Base-by-base conservation (phyloP, 495 filamentous ascomycete species). In the Penicillium turbatum region DNA sequence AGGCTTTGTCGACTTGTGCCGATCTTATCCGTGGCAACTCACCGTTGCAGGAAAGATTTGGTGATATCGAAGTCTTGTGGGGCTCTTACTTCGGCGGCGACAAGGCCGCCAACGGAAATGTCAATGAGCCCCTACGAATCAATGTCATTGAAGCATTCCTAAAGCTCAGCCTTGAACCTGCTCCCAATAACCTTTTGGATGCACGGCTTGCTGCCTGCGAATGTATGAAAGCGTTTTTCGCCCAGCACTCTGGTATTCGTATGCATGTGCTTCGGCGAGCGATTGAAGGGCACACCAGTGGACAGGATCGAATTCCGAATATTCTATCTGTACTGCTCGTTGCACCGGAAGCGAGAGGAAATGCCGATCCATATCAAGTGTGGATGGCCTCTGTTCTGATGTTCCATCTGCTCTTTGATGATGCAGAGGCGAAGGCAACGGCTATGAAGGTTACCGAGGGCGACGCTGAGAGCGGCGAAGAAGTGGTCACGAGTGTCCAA, bases 81-180 rank as follows among this genome's bases (percentile, higher is more conserved):
- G 71, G 72, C 12, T 58, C 66, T 34, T 53, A 55, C 12, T 37
- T 53, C 4, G 53, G 46, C 37, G 41, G 24, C 5, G 56, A 62
- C 12, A 56, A 67, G 49, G 63, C 72, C 64, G 59, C 57, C 47
- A 79, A 79, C 51, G 72, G 69, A 13, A 72, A 77, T 47, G 56
- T 67, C 53, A 83, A 82, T 27, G 57, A 57, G 38, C 61, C 66
- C 11, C 68, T 68, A 30, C 70, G 80, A 34, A 86, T 92, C 36
- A 95, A 92, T 73, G 88, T 97, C 17, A 96, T 98, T 56, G 91
- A 97, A 68, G 93, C 87, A 9, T 74, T 97, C n/a, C 77, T 98
- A 42, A 91, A 97, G 61, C 75, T 96, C 32, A 85, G 86, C 4
- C 72, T 98, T n/a, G 82, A 81, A 39, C 79, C 87, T 32, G 73